Evolutionary conservation across 768 basidiomycete species (phyloP).

Genomic region (Gyrodon lividus): DNA sequence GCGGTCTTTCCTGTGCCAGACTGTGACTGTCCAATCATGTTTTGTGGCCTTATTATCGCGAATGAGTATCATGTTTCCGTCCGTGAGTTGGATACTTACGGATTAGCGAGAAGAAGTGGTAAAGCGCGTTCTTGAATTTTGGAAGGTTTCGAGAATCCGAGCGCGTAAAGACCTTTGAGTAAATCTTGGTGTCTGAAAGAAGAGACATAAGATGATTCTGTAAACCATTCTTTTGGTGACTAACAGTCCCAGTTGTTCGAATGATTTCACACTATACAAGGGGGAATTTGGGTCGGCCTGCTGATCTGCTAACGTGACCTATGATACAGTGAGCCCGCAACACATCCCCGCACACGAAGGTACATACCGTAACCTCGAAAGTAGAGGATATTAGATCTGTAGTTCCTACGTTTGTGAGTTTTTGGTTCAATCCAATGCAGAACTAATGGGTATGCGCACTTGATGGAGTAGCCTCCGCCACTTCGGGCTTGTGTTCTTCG

Average conservation of each 20-base stretch:
- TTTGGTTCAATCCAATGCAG: not conserved
- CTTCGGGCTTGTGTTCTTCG: slow-evolving; percentile 25
- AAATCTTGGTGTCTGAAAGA: slow-evolving; percentile 73
- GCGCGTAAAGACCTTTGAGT: slow-evolving; percentile 89
- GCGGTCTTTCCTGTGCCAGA: slow-evolving; percentile 99
- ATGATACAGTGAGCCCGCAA: slow-evolving; percentile 10
- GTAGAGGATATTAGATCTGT: slow-evolving; percentile 74
- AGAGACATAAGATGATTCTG: not conserved
- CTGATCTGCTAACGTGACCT: slow-evolving; percentile 97
- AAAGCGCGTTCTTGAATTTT: slow-evolving; percentile 98
- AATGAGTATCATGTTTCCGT: not conserved
- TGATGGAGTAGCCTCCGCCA: slow-evolving; percentile 15
- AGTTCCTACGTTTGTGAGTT: slow-evolving; percentile 20
- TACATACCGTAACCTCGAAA: slow-evolving; percentile 76
- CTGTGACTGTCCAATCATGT: slow-evolving; percentile 99
- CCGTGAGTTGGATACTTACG: slow-evolving; percentile 50
- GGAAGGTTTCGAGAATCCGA: slow-evolving; percentile 96
- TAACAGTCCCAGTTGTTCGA: slow-evolving; percentile 93
- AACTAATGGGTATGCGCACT: slow-evolving; percentile 15
- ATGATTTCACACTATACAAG: slow-evolving; percentile 87
- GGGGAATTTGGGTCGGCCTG: slow-evolving; percentile 97
- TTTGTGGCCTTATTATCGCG: slow-evolving; percentile 67
- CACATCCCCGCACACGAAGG: not conserved
- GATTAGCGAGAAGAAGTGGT: slow-evolving; percentile 84
- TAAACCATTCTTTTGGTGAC: slow-evolving; percentile 30